Conservation (phyloP, 2,329 filamentous ascomycete genomes). For the Ophiostoma novo-ulmi region DNA sequence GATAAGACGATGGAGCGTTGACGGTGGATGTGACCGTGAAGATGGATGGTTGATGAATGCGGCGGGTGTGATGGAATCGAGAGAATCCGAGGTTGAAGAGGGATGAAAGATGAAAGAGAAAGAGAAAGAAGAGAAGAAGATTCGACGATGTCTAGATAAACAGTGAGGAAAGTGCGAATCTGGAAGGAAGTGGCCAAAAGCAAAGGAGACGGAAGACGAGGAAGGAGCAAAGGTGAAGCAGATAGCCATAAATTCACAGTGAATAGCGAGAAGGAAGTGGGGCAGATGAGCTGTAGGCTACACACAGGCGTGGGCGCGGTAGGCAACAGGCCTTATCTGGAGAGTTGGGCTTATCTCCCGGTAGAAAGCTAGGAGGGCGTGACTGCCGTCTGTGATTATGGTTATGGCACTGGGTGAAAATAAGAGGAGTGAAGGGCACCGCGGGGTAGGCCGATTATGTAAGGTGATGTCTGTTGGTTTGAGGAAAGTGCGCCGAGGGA, state of each 20-base stretch:
- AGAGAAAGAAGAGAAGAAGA: neutral
- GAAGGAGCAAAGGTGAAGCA: constrained; percentile 9
- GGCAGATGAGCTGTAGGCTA: neutral
- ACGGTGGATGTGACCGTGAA: neutral
- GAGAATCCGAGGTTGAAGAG: neutral
- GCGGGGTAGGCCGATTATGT: constrained; percentile 11
- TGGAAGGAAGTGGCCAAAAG: neutral
- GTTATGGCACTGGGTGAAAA: neutral
- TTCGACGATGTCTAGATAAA: neutral
- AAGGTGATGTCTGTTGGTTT: neutral
- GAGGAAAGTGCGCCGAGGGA: neutral
- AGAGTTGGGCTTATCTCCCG: neutral
- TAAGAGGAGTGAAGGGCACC: neutral
- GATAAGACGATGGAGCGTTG: neutral
- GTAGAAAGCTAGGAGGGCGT: neutral
- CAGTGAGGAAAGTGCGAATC: neutral
- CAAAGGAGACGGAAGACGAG: constrained; percentile 1
- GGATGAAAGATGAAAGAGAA: neutral
- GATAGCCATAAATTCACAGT: constrained; percentile 12
- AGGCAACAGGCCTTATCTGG: neutral
- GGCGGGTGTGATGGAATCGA: neutral
- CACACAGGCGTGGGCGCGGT: neutral
- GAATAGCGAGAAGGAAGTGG: constrained; percentile 10
- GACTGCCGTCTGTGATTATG: neutral
- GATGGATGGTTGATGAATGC: neutral